Evolutionary conservation across 2,329 filamentous ascomycete genomes (phyloP), one percentile per base, ranked within the genome.

Genomic region (Pseudofabraea citricarpa): DNA sequence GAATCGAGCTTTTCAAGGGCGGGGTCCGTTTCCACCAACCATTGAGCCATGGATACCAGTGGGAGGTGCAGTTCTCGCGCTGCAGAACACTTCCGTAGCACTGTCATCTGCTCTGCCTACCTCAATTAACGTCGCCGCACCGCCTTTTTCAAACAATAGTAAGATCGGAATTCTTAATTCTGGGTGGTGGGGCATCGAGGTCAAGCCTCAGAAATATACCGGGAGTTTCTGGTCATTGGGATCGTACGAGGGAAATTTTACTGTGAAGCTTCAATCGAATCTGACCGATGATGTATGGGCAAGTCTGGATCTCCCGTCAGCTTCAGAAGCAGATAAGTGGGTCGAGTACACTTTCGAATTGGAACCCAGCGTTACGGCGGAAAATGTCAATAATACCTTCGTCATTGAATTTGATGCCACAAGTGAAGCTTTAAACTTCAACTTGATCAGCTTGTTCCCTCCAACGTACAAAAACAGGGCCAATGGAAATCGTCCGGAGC

Each of bases 1-100:
- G 40, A 88, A 88, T 62, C 74, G 82, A 38, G 84, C 82, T 9
- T 87, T 88, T 56, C 84, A 88, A 60, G 61, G 64, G 16, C 52
- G 56, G 13, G 71, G 41, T 13, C 48, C 10, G 60, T 79, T 21
- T 64, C 71, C 26, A 61, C 81, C 26, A 67, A 74, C 50, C 64
- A 69, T 43, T 65, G 53, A 71, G 64, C 41, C 56, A 18, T 61
- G 54, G 54, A 36, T 26, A 5, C 37, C 53, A n/a, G 27, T 56
- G 31, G 54, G 56, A 8, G 45, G 32, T 33, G 49, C 53, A 12
- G 31, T 40, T 6, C 42, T 60, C 13, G 48, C 43, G 12, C 47
- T 61, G 66, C 77, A 33, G 26, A 53, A 56, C 23, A 54, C 48
- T 5, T 41, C 56, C 3, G 24, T 45, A 4, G 53, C 54, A n/a